Evolutionary conservation across 495 filamentous ascomycete species (phyloP).

Genomic region (Amniculicola lignicola): DNA sequence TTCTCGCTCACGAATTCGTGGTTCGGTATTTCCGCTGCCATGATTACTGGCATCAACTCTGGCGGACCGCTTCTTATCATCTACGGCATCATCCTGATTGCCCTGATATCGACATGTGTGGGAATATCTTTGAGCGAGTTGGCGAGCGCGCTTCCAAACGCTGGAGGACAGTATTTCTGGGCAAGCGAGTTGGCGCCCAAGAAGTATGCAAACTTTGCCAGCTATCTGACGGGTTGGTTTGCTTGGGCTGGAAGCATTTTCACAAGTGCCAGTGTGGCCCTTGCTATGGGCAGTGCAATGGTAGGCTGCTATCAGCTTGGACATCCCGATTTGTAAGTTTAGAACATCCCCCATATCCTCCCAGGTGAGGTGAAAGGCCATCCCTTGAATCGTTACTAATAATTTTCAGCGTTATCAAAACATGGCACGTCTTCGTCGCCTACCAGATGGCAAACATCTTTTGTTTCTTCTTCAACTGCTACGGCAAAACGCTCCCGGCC

Average conservation of each 20-base stretch:
- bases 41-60: slow-evolving; percentile 59
- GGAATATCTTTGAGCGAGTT: slow-evolving; percentile 57
- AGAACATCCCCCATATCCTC: background rate
- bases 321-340: slow-evolving; percentile 54
- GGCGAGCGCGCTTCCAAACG: slow-evolving; percentile 57
- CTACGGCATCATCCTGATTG: slow-evolving; percentile 58
- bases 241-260: slow-evolving; percentile 58
- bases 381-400: slow-evolving; percentile 15
- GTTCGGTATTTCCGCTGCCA: slow-evolving; percentile 58
- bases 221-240: slow-evolving; percentile 58
- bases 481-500: slow-evolving; percentile 51
- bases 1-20: slow-evolving; percentile 65
- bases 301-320: slow-evolving; percentile 59
- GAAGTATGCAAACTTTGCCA: slow-evolving; percentile 50
- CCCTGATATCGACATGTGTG: slow-evolving; percentile 54
- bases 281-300: slow-evolving; percentile 51
- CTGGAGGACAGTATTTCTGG: slow-evolving; percentile 66
- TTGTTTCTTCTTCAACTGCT: slow-evolving; percentile 60
- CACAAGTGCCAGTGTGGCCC: slow-evolving; percentile 56
- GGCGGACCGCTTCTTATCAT: slow-evolving; percentile 60
- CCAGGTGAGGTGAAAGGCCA: no score
- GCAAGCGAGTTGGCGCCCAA: slow-evolving; percentile 56
- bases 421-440: slow-evolving; percentile 55
- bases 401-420: slow-evolving; percentile 46
- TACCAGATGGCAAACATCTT: slow-evolving; percentile 54